These are phyloP conservation scores for Diphasiastrum complanatum DNA, from an alignment of 83 land plant species.

Conservation along the genomic window DNA sequence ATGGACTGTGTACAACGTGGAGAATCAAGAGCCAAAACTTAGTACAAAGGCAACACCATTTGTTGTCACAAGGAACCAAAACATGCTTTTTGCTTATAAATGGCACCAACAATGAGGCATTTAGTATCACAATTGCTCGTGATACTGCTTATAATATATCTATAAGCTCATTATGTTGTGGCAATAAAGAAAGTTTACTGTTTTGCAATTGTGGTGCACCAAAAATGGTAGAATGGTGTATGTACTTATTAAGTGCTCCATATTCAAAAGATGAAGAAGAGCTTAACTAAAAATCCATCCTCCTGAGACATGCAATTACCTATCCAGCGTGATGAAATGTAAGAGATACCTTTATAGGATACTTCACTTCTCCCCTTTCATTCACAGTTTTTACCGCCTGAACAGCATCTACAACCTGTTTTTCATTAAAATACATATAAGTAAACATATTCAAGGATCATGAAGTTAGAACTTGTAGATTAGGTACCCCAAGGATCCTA, in stretches of 20 bases:
- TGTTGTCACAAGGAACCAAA: no score
- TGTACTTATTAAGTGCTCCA: no score
- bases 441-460: not conserved
- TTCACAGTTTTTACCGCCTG: conserved; percentile 84
- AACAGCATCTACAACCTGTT: conserved; percentile 93
- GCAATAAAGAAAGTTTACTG: no score
- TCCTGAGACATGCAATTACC: not conserved
- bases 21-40: not conserved
- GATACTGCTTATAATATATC: no score
- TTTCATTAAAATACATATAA: not conserved
- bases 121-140: no score
- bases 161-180: no score
- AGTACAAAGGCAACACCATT: not conserved
- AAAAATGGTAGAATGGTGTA: no score
- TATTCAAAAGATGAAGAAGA: not conserved
- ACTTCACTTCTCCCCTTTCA: conserved; percentile 74
- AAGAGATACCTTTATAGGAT: conserved; percentile 78
- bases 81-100: no score
- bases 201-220: not conserved
- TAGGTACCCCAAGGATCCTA: no score
- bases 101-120: no score
- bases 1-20: conserved; percentile 52
- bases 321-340: not conserved
- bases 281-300: not conserved
- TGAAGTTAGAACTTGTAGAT: no score